phyloP scores from a whole-genome alignment of 495 filamentous ascomycete genomes.

The Glutinoglossum americanum region DNA sequence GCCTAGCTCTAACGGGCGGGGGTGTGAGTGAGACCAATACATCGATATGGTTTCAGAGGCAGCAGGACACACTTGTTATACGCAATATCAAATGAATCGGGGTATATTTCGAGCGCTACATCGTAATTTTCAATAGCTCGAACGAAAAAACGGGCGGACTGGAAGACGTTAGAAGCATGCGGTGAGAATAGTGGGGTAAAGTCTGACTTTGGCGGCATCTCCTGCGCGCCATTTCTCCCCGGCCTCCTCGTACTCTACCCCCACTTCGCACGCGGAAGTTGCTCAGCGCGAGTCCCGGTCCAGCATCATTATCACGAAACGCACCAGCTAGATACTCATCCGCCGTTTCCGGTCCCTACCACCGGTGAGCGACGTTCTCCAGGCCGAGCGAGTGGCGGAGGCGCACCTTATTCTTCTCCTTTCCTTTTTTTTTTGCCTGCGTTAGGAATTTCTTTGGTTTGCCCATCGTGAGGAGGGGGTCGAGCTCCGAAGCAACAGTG shows the following conservation, averaged over 20 bases:
- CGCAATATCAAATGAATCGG: constrained; percentile 41
- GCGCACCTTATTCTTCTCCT: constrained; percentile 18
- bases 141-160: constrained; percentile 44
- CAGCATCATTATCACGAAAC: neutral
- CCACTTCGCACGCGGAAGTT: constrained; percentile 15
- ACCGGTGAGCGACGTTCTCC: neutral
- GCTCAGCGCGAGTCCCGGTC: neutral
- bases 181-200: neutral
- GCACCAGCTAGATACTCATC: constrained; percentile 40
- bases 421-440: constrained; percentile 23
- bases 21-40: neutral
- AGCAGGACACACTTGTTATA: constrained; percentile 39
- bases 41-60: neutral
- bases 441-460: constrained; percentile 31
- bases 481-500: neutral
- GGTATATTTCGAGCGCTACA: constrained; percentile 33
- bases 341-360: constrained; percentile 32
- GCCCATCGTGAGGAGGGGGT: constrained; percentile 20
- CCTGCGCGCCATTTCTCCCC: constrained; percentile 57
- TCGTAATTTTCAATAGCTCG: constrained; percentile 44
- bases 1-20: constrained; percentile 25
- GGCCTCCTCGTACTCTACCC: constrained; percentile 43
- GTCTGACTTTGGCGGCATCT: constrained; percentile 29
- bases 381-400: constrained; percentile 3
- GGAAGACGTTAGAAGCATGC: neutral